Percentiles rank a stretch among this genome's conserved stretches.
phyloP scores from a whole-genome alignment of 805 yeast species.

The Candida parachauliodes region DNA sequence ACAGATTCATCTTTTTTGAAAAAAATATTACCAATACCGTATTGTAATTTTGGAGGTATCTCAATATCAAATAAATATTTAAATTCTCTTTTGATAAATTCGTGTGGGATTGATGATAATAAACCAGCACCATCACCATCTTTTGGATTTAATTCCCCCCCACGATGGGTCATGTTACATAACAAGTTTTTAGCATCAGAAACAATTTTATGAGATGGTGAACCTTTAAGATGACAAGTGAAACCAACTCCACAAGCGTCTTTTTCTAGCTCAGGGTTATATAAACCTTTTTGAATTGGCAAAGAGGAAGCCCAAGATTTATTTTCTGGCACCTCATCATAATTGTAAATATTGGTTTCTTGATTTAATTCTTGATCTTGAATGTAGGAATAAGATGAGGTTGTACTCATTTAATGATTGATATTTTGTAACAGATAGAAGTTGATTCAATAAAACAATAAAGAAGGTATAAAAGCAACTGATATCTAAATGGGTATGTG shows the following conservation, averaged over 20 bases:
- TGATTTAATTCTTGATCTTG: conserved; percentile 33
- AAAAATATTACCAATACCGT: conserved; percentile 92
- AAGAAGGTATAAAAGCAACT: too few relatives aligned
- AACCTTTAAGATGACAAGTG: conserved; percentile 90
- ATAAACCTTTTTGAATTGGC: conserved; percentile 84
- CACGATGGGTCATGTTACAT: conserved; percentile 98
- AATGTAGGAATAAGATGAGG: conserved; percentile 25
- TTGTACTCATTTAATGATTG: conserved; percentile 7
- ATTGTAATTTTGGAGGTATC: conserved; percentile 78
- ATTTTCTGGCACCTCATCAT: conserved; percentile 75
- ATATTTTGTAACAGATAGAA: too few relatives aligned
- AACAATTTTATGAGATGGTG: conserved; percentile 83
- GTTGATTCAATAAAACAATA: too few relatives aligned
- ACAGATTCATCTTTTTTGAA: conserved; percentile 83
- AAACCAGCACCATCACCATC: conserved; percentile 99
- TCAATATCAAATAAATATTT: conserved; percentile 60
- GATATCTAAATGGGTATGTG: too few relatives aligned
- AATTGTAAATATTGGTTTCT: conserved; percentile 47
- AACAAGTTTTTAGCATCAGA: conserved; percentile 83
- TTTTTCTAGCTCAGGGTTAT: conserved; percentile 89
- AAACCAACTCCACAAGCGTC: conserved; percentile 99
- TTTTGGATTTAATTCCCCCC: conserved; percentile 95
- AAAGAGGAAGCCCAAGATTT: conserved; percentile 89
- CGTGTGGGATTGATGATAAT: conserved; percentile 87
- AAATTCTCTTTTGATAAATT: conserved; percentile 81